Conservation (phyloP, 2,329 filamentous ascomycete genomes). For the Tolypocladium album region DNA sequence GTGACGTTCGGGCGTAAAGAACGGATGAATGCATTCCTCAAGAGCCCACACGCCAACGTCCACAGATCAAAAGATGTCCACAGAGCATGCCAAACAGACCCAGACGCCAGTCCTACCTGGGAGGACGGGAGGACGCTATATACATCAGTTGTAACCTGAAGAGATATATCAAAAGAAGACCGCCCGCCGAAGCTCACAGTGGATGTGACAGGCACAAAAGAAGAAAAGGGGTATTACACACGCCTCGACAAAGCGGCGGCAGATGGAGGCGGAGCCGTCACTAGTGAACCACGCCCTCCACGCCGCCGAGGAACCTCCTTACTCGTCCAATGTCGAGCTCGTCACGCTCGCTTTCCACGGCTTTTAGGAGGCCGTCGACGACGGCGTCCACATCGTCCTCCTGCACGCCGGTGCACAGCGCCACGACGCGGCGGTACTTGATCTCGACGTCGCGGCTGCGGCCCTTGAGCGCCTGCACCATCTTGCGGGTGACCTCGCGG, state of each 20-base stretch:
- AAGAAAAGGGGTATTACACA: not conserved
- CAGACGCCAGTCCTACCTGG: not conserved
- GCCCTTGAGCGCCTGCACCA: slow-evolving; percentile 61
- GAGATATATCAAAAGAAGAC: not conserved
- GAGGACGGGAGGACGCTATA: not conserved
- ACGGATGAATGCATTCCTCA: not conserved
- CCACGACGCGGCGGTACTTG: slow-evolving; percentile 81
- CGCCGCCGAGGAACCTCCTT: slow-evolving; percentile 66
- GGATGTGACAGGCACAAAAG: not conserved
- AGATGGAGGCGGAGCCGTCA: slow-evolving; percentile 2
- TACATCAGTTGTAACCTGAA: not conserved
- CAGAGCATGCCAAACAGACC: not conserved
- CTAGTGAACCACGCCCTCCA: slow-evolving; percentile 51
- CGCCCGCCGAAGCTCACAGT: not conserved
- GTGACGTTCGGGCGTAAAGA: not conserved
- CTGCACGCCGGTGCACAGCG: slow-evolving; percentile 70
- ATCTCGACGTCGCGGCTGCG: slow-evolving; percentile 75
- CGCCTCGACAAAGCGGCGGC: not conserved
- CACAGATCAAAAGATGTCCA: not conserved
- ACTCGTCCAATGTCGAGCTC: slow-evolving; percentile 69
- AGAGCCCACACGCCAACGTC: not conserved
- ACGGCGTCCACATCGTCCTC: slow-evolving; percentile 73
- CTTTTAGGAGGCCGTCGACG: slow-evolving; percentile 68
- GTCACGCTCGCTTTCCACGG: slow-evolving; percentile 77
- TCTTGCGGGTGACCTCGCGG: slow-evolving; percentile 54